phyloP scores from a whole-genome alignment of 176 grass and related monocot species.

The Puya raimondii region DNA sequence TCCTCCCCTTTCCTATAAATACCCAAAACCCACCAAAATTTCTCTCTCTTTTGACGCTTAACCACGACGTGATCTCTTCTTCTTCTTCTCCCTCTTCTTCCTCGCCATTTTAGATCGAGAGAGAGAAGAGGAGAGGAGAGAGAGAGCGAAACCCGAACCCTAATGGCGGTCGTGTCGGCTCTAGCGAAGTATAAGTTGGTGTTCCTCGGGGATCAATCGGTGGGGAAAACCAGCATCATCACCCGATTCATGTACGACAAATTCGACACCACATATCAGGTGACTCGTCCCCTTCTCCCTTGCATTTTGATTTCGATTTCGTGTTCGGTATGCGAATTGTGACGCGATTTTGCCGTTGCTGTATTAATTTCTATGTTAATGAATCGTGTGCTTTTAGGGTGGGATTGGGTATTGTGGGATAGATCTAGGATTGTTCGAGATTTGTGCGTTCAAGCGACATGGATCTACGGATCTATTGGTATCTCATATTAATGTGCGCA shows the following conservation, averaged over 20 bases:
- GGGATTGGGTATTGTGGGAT: not conserved
- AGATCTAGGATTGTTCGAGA: not conserved
- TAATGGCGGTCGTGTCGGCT: constrained; percentile 50
- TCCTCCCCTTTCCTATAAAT: not conserved
- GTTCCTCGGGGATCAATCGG: constrained; percentile 71
- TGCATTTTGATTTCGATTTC: not conserved
- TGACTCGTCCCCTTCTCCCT: constrained; percentile 5
- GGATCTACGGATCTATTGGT: not conserved
- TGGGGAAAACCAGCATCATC: constrained; percentile 73
- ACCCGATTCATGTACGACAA: constrained; percentile 96
- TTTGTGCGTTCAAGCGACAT: not conserved
- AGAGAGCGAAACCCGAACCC: constrained; percentile 1
- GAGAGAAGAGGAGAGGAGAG: not conserved
- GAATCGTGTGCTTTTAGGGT: not conserved
- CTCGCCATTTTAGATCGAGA: not conserved
- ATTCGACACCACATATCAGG: constrained; percentile 79
- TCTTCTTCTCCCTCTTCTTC: constrained; percentile 6
- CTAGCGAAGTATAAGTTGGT: constrained; percentile 83
- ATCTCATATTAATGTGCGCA: not conserved
- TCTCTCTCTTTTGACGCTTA: constrained; percentile 1
- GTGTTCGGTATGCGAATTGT: not conserved
- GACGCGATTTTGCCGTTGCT: not conserved
- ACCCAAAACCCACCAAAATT: not conserved
- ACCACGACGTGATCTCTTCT: not conserved
- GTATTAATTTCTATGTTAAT: not conserved